Base-by-base conservation (phyloP, 768 basidiomycete species). In the Pleurotus eryngii region DNA sequence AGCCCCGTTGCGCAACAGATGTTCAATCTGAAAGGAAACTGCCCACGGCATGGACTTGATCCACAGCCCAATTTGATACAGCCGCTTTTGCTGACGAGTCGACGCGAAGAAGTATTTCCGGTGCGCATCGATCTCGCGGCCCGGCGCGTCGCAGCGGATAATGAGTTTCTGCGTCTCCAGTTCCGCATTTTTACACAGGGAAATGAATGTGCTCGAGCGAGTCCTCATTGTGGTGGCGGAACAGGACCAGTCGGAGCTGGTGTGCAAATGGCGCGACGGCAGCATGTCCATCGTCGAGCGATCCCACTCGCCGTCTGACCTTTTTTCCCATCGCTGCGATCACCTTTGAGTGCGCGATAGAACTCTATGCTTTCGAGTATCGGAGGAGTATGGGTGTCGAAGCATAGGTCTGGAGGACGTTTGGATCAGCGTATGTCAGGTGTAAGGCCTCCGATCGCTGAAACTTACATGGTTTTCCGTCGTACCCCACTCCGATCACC, bases 1-100 rank as follows among this genome's bases (percentile, higher is more conserved):
- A 82, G 68, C 0, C 0, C 81, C 80, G 58, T 87, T 89, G 20
- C 75, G 82, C 4, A 93, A 67, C 9, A 91, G 72, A 0, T 83
- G 80, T 66, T 90, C 90, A 26, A 92, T 71, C 68, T 94, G 92
- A 65, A 92, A 94, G 0, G 85, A 87, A 30, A 90, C 76, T 3
- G 73, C 69, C 87, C 88, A 92, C 12, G 79, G 74, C 46, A 86
- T 76, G 3, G 67, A 69, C 27, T 67, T 67, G 43, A 88, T 61
- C 70, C 76, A 76, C 14, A 63, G 65, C 14, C 74, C 71, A 7
- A 89, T 65, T 7, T 69, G 70, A 58, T 77, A 69, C 2, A 92
- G 74, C 4, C 72, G 69, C 59, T 70, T 81, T 11, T 54, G 39
- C 15, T 7, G n/a, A 15, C 51, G 51, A 26, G 39, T 42, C 37